Percentiles rank a stretch among this genome's conserved stretches.
These are phyloP conservation scores for Pythium rishiriense DNA, from an alignment of 352 stramenopile species.

Conservation along the genomic window DNA sequence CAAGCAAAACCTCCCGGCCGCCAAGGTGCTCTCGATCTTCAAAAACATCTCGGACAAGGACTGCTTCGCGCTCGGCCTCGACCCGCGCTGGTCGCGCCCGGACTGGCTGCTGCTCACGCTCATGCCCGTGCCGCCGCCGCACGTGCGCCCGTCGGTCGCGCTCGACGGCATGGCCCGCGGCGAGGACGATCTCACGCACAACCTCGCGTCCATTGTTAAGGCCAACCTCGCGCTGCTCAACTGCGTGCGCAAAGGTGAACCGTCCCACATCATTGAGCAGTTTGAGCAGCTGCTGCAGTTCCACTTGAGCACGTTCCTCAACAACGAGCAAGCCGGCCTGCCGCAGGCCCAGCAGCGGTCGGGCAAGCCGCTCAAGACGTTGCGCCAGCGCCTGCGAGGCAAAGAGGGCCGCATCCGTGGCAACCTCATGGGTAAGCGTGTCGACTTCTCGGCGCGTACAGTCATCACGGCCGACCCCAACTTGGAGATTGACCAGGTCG, in stretches of 20 bases:
- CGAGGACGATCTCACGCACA: conserved; percentile 99
- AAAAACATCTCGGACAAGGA: conserved; percentile 98
- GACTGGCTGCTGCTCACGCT: conserved; percentile 99
- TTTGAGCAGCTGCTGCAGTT: conserved; percentile 88
- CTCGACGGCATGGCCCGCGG: conserved; percentile 92
- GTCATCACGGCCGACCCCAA: conserved; percentile 99
- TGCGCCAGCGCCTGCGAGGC: conserved; percentile 94
- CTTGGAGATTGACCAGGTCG: conserved; percentile 98
- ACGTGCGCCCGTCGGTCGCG: conserved; percentile 96
- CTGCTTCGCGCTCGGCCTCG: conserved; percentile 92
- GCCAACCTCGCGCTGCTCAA: conserved; percentile 96
- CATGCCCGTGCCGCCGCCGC: conserved; percentile 97
- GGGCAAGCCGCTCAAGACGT: conserved; percentile 97
- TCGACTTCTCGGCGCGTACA: conserved; percentile 99
- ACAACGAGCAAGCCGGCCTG: conserved; percentile 97
- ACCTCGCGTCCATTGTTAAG: conserved; percentile 98
- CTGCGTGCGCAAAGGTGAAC: conserved; percentile 94
- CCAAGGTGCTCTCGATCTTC: conserved; percentile 95
- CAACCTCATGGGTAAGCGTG: conserved; percentile 99
- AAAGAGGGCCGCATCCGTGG: conserved; percentile 99
- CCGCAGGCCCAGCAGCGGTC: conserved; percentile 96
- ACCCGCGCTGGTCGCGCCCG: conserved; percentile 94
- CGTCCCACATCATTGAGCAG: conserved; percentile 96
- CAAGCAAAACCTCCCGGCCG: conserved; percentile 96
- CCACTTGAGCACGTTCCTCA: conserved; percentile 92